Evolutionary conservation across 768 basidiomycete species (phyloP).

Genomic region (Roridomyces roridus): DNA sequence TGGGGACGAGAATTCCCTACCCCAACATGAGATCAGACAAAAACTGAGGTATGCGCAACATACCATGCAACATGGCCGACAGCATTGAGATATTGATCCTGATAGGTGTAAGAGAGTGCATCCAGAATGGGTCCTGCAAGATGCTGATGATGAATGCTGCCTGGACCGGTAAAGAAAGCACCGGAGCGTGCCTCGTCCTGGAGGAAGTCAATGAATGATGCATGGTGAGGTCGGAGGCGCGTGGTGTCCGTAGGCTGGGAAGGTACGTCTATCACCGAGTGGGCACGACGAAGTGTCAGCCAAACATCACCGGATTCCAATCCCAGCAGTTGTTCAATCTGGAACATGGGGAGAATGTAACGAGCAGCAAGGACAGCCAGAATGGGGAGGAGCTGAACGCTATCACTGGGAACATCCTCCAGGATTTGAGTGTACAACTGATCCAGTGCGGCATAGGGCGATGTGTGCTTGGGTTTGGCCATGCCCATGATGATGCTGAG

Average conservation of each 20-base stretch:
- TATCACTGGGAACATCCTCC: background rate
- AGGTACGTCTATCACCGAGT: background rate
- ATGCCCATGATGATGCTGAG: background rate
- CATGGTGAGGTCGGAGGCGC: background rate
- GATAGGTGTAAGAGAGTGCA: background rate
- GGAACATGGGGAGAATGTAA: background rate
- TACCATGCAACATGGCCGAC: background rate
- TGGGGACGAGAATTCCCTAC: background rate
- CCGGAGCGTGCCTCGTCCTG: background rate
- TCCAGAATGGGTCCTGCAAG: background rate
- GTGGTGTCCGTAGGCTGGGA: background rate
- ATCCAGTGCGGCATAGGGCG: background rate
- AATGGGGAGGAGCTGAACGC: background rate
- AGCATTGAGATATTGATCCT: background rate
- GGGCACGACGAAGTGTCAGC: background rate
- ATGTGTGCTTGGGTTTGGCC: background rate
- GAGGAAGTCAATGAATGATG: background rate
- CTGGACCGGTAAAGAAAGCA: background rate
- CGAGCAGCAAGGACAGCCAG: background rate
- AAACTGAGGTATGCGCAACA: background rate
- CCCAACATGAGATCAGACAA: too few relatives aligned
- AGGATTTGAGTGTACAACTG: constrained; percentile 13
- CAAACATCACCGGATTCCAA: background rate
- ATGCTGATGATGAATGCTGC: background rate
- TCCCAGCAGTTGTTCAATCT: constrained; percentile 1